Evolutionary conservation across 345 rosid species (phyloP), one percentile per base, ranked within the genome.

Genomic region (Aethionema arabicum): DNA sequence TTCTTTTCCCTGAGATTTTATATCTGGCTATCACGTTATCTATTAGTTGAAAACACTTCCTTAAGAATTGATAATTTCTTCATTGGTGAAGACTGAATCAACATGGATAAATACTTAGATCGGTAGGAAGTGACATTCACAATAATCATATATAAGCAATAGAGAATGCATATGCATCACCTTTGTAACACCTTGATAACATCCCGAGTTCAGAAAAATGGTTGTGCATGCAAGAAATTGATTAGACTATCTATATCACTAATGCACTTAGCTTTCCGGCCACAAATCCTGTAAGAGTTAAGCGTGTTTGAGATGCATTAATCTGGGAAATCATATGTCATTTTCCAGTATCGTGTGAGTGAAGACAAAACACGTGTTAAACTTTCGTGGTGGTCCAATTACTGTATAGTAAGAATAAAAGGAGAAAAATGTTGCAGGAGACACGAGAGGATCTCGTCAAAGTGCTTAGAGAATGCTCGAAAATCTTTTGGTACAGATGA

Each of bases 401-500:
- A 15, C 40, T 29, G 6, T 8, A 30, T 32, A 55, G 45, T 48
- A 27, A 56, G 46, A 33, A 56, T 40, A 43, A 1, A 31, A 42
- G 30, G n/a, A 49, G 9, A 42, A 3, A 27, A 0, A 3, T 52
- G 3, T 52, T 66, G 74, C 80, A 89, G 95, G 79, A 56, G 67
- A 72, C 80, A 75, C 4, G 81, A 70, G 52, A 86, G 73, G 74
- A 61, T 90, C 56, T 77, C 99, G 38, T 80, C 92, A 43, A 83
- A 79, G 60, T 80, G 84, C 65, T 74, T 85, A 1, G 89, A 84
- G 70, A 86, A 84, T 73, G 95, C 95, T 27, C 78, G 85, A 32
- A 83, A 82, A 64, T 81, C 90, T 12, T 86, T 74, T 51, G 91
- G 96, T 16, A 88, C 96, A 3, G 96, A 88, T 6, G 96, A 88